Evolutionary conservation across 768 basidiomycete genomes (phyloP), one percentile per base, ranked within the genome.

Genomic region (Boletellus ananas): DNA sequence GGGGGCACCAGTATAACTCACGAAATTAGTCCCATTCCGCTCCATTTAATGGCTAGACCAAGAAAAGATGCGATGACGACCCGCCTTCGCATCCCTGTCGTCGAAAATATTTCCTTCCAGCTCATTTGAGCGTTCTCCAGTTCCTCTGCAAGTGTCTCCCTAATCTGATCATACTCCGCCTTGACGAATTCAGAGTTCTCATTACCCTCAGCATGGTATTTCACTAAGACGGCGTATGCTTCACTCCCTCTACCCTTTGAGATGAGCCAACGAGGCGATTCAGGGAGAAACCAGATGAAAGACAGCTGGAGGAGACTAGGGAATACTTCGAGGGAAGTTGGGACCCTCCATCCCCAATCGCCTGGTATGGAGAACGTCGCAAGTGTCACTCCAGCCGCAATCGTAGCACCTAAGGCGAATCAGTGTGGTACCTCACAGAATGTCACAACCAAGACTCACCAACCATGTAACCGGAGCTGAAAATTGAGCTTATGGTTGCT

Each of bases 311-410:
- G 61, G 6, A 71, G 27, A 52, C 74, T 77, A 2, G 83, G 83
- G 0, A 74, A 58, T 20, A 76, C 57, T 62, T 86, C 84, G 11
- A 85, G 72, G 16, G 81, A 79, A 1, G 51, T 47, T 0, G 82
- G 84, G 21, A 84, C 80, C 17, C 84, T 74, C 84, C 84, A 85
- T 6, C 76, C 80, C 81, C 81, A 83, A 58, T 80, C 73, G 44
- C 58, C 76, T 0, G 56, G 42, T 71, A 85, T 81, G 8, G 68
- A 58, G 72, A 84, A 87, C 0, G 85, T 86, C 5, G 81, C 80
- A 25, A 85, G 75, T 0, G 84, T 86, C 23, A 52, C 44, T 3
- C 76, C 78, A 21, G 80, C 80, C 2, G 81, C 79, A n/a, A 45
- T 23, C 8, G 53, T 10, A 14, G 53, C 16, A 6, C 60, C 56